Evolutionary conservation across 73 alveolate species (phyloP).

Genomic region (Blepharisma japonicum): DNA sequence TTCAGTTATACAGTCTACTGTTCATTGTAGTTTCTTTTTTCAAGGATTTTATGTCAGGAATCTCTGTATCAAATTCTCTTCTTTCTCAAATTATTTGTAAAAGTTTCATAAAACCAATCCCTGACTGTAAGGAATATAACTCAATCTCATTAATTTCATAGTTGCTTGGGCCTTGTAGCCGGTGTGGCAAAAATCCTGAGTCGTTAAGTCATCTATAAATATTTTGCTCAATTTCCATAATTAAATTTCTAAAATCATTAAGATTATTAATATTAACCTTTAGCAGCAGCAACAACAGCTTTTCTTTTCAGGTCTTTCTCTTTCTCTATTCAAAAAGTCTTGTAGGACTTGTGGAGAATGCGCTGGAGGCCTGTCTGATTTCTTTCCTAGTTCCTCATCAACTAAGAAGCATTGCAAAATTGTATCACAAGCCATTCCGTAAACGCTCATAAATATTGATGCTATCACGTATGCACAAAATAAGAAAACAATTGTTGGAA

Average conservation of each 20-base stretch:
- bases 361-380: slow-evolving; percentile 39
- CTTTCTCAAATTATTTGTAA: too few relatives aligned
- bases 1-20: slow-evolving; percentile 73
- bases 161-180: too few relatives aligned
- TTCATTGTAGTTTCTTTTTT: too few relatives aligned
- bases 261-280: background rate
- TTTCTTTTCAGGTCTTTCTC: background rate
- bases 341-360: slow-evolving; percentile 43
- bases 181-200: too few relatives aligned
- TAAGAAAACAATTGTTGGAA: slow-evolving; percentile 75
- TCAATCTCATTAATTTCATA: too few relatives aligned
- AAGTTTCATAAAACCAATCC: too few relatives aligned
- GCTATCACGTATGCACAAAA: slow-evolving; percentile 68
- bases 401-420: slow-evolving; percentile 71
- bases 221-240: too few relatives aligned
- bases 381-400: slow-evolving; percentile 77
- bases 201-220: too few relatives aligned
- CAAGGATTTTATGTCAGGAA: too few relatives aligned
- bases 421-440: slow-evolving; percentile 87
- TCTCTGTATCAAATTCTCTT: too few relatives aligned
- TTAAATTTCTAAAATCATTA: background rate
- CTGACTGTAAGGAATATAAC: too few relatives aligned
- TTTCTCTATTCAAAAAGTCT: slow-evolving; percentile 34
- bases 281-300: slow-evolving; percentile 36
- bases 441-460: slow-evolving; percentile 71